These are phyloP conservation scores for Vicia villosa DNA, from an alignment of 306 rosid genomes.

Conservation along the genomic window DNA sequence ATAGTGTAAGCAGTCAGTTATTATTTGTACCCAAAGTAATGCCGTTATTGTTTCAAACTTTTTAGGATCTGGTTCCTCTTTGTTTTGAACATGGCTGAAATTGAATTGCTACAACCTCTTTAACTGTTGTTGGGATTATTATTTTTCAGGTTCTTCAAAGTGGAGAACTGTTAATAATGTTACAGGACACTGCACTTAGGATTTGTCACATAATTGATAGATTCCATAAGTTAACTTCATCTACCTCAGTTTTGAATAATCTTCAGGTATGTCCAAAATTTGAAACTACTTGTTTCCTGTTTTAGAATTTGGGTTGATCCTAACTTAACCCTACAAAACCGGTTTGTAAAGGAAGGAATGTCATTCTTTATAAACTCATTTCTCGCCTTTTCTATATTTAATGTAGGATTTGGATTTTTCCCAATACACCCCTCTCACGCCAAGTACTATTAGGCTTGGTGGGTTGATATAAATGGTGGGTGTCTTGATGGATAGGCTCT, in stretches of 20 bases:
- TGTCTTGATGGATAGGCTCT: background rate
- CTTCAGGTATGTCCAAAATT: constrained; percentile 65
- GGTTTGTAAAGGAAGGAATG: background rate
- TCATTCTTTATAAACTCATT: background rate
- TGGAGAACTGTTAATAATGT: constrained; percentile 64
- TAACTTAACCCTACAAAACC: background rate
- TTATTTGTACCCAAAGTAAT: background rate
- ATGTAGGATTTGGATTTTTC: background rate
- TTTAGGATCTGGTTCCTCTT: constrained; percentile 31
- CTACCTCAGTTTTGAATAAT: constrained; percentile 52
- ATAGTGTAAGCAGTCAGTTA: constrained; percentile 53
- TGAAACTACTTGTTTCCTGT: constrained; percentile 12
- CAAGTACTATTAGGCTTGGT: background rate
- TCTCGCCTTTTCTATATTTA: background rate
- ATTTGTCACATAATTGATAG: constrained; percentile 57
- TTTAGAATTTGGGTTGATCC: background rate
- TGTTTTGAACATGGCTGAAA: constrained; percentile 26
- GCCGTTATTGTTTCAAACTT: constrained; percentile 10
- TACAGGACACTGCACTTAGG: constrained; percentile 53
- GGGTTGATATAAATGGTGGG: background rate
- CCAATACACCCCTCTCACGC: background rate
- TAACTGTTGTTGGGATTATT: constrained; percentile 28
- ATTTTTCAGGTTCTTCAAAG: constrained; percentile 67
- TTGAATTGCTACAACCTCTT: constrained; percentile 22
- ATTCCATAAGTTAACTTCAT: constrained; percentile 54